Evolutionary conservation across 345 rosid genomes (phyloP).

Genomic region (Boechera retrofracta): DNA sequence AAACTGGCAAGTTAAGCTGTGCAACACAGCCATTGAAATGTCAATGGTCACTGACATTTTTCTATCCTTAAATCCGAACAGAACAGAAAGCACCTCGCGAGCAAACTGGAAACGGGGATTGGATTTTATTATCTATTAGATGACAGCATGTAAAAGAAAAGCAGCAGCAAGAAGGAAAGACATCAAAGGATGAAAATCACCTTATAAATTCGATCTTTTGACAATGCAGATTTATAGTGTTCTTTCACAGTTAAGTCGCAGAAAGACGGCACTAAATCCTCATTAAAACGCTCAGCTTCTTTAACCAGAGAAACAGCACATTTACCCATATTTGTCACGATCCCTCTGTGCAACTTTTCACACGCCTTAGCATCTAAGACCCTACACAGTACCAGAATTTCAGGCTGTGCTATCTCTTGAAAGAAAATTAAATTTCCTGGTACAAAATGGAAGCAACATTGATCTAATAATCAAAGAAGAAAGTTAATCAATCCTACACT

Average conservation of each 20-base stretch:
- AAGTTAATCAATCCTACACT: conserved; percentile 23
- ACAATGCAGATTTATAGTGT: conserved; percentile 55
- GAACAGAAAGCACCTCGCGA: conserved; percentile 61
- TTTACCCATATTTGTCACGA: conserved; percentile 58
- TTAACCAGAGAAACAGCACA: conserved; percentile 60
- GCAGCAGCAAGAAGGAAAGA: conserved; percentile 12
- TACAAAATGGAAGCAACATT: conserved; percentile 31
- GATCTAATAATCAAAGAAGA: conserved; percentile 2
- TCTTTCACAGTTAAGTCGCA: conserved; percentile 51
- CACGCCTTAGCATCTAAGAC: conserved; percentile 60
- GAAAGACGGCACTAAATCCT: conserved; percentile 54
- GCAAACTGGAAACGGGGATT: conserved; percentile 60
- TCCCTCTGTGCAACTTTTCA: conserved; percentile 64
- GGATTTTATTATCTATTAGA: conserved; percentile 1
- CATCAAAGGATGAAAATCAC: conserved; percentile 47
- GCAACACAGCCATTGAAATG: conserved; percentile 51
- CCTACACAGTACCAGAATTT: conserved; percentile 45
- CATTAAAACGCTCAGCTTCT: conserved; percentile 55
- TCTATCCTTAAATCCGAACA: conserved; percentile 53
- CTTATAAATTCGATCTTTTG: conserved; percentile 69
- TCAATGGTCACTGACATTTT: conserved; percentile 47
- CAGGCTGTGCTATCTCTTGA: conserved; percentile 9
- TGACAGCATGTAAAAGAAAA: conserved; percentile 7
- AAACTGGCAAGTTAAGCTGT: conserved; percentile 52
- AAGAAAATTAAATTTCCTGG: conserved; percentile 1